These are phyloP conservation scores for Pythium brassicae DNA, from an alignment of 352 stramenopile species.

Conservation along the genomic window DNA sequence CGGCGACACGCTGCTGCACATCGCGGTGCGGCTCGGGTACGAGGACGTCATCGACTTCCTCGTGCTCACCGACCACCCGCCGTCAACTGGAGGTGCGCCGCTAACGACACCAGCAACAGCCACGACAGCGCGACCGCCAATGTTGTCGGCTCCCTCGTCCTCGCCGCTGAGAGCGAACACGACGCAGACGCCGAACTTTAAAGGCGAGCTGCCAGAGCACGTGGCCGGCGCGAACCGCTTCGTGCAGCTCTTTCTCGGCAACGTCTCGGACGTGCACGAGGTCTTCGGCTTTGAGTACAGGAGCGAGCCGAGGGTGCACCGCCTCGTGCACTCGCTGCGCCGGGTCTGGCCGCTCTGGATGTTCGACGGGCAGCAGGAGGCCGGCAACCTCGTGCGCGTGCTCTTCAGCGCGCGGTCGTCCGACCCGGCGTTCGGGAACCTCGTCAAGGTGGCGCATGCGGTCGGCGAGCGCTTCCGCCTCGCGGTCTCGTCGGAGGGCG, in stretches of 20 bases:
- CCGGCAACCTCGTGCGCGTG: constrained; percentile 53
- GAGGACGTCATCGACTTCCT: constrained; percentile 57
- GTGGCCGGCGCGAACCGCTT: constrained; percentile 27
- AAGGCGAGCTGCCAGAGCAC: constrained; percentile 47
- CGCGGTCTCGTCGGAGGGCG: constrained; percentile 30
- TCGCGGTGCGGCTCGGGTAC: constrained; percentile 54
- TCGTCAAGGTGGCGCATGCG: constrained; percentile 53
- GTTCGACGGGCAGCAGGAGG: constrained; percentile 60
- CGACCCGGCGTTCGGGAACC: constrained; percentile 51
- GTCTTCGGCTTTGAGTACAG: constrained; percentile 58
- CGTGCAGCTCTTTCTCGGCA: constrained; percentile 46
- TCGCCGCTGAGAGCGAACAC: constrained; percentile 18
- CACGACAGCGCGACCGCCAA: not conserved
- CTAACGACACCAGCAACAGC: not conserved
- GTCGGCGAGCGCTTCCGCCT: constrained; percentile 43
- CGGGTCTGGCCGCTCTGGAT: constrained; percentile 77
- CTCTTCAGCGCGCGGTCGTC: constrained; percentile 57
- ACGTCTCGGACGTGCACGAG: constrained; percentile 53
- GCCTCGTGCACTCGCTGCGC: constrained; percentile 43
- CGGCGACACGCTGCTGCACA: constrained; percentile 69
- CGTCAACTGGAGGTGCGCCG: not conserved
- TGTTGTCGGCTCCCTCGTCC: not conserved
- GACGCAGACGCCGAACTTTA: constrained; percentile 62
- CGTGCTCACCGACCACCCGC: constrained; percentile 45
- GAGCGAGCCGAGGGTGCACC: constrained; percentile 61